Evolutionary conservation across 1,284 basidiomycete species (phyloP).

Genomic region (Naganishia sp.): DNA sequence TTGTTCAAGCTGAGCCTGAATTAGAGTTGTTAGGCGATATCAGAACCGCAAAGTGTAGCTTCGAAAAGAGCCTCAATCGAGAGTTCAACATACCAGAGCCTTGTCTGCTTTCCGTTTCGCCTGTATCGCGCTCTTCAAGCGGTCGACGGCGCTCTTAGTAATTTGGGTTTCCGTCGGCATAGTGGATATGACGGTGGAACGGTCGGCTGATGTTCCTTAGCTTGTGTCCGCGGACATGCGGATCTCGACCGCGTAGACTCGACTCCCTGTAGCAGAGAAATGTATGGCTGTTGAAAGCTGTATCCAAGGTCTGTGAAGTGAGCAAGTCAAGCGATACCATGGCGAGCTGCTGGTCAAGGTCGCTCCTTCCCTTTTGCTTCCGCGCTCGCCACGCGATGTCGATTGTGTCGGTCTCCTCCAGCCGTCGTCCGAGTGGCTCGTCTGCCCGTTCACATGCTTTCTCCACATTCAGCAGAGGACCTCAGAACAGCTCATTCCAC

Average conservation of each 20-base stretch:
- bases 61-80: background rate
- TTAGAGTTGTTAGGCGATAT: background rate
- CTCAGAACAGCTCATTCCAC: too few species aligned
- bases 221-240: too few species aligned
- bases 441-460: background rate
- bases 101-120: conserved; percentile 33
- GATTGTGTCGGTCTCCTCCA: conserved; percentile 17
- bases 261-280: too few species aligned
- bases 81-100: conserved; percentile 19
- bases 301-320: too few species aligned
- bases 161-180: conserved; percentile 20
- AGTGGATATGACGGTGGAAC: background rate
- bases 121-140: conserved; percentile 30
- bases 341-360: too few species aligned
- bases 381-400: conserved; percentile 15
- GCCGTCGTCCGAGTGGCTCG: background rate
- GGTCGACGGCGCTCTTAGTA: conserved; percentile 23
- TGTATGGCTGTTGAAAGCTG: too few species aligned
- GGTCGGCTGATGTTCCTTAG: too few species aligned
- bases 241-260: too few species aligned
- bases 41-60: background rate
- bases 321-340: background rate
- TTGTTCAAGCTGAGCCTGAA: conserved; percentile 54
- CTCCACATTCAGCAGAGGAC: too few species aligned
- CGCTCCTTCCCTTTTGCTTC: background rate